Evolutionary conservation across 1,139 yeast species (phyloP), one percentile per base, ranked within the genome.

Genomic region (Blastobotrys aristatus): DNA sequence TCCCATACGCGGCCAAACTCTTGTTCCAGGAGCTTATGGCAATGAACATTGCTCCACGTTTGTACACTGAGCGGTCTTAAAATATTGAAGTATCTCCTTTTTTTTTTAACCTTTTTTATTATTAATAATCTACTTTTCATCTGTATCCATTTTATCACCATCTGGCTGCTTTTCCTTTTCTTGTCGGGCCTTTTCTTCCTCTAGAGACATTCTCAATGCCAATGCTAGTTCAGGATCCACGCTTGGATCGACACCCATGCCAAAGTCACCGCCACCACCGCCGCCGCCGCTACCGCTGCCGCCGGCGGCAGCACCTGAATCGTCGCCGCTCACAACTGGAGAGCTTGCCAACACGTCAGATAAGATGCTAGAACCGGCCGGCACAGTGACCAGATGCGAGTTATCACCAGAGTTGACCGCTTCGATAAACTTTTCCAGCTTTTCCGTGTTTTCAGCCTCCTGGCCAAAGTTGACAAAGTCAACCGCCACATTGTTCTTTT

Each of bases 21-120:
- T 72, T 90, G 64, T 92, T 90, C 87, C 98, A 90, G 73, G 98
- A 92, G 72, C 77, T 92, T 63, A 90, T 92, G 97, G 96, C 97
- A 35, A 92, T 92, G 98, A 92, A 92, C 67, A 90, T 92, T 53
- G 74, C 74, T 8, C 74, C 74, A 7, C 56, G 74, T 40, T 53
- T 70, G 62, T 70, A 69, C 54, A 67, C 73, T 4, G 73, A 70
- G 45, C 60, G 70, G 27, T 24, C 5, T 24, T 24, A 10, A 24
- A 24, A 24, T 24, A 24, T 24, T 24, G 10, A 26, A 13, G 13
- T 13, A 26, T 24, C 10, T 24, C 10, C 10, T 24, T 24, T 24
- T 24, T 24, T 24, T 24, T 24, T 24, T 8, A 37, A 20, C 31
- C 22, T 3, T 13, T 17, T 17, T 37, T 22, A 37, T 13, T 22